phyloP scores from a whole-genome alignment of 164 flowering plant genomes.

The Vitis amurensis region DNA sequence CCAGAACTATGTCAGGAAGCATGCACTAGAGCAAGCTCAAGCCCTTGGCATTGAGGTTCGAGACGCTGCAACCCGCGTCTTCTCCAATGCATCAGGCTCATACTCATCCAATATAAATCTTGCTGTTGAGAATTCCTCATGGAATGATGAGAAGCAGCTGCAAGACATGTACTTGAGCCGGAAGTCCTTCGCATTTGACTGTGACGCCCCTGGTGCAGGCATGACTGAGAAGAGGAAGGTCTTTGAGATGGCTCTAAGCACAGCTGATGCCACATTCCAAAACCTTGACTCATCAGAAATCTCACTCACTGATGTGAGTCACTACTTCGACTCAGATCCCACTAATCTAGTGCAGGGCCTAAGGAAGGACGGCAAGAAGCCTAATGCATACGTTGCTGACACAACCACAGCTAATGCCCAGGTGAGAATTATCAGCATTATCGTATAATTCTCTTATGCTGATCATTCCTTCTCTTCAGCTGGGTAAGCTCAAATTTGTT shows the following conservation, averaged over 20 bases:
- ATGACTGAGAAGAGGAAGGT: constrained; percentile 90
- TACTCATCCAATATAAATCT: constrained; percentile 96
- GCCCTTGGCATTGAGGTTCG: constrained; percentile 66
- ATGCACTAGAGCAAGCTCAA: constrained; percentile 84
- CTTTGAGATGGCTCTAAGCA: constrained; percentile 93
- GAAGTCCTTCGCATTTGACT: constrained; percentile 93
- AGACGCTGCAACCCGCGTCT: constrained; percentile 92
- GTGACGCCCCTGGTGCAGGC: constrained; percentile 94
- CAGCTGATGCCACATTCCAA: constrained; percentile 98
- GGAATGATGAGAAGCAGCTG: constrained; percentile 99
- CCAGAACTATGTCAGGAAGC: constrained; percentile 86
- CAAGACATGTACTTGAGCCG: constrained; percentile 99
- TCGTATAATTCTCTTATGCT: not conserved
- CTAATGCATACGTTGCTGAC: constrained; percentile 93
- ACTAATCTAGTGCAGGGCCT: constrained; percentile 91
- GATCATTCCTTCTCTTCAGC: not conserved
- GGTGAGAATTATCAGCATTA: constrained; percentile 27
- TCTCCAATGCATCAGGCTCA: constrained; percentile 97
- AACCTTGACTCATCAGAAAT: constrained; percentile 98
- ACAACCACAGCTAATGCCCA: constrained; percentile 99
- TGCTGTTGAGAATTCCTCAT: constrained; percentile 96
- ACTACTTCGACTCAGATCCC: constrained; percentile 98
- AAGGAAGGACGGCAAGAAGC: constrained; percentile 96
- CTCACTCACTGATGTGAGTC: constrained; percentile 96
- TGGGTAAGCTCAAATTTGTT: not conserved